Percentiles rank a stretch among this genome's conserved stretches.
phyloP scores from a whole-genome alignment of 768 basidiomycete species.

The Mycena vitilis region DNA sequence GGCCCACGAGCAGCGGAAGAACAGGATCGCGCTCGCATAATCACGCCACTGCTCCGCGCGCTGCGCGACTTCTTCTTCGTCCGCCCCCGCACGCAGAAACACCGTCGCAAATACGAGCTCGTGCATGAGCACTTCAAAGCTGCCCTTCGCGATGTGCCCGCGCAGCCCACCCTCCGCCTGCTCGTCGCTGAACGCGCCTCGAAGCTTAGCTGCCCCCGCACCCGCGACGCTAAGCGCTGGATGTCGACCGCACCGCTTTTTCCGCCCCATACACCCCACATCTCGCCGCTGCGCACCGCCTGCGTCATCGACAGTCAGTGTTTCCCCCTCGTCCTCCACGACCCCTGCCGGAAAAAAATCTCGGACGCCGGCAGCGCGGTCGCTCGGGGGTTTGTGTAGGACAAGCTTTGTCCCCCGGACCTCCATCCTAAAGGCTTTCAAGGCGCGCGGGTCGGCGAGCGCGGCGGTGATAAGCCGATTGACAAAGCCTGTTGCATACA shows the following conservation, averaged over 20 bases:
- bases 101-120: conserved; percentile 85
- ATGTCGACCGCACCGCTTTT: conserved; percentile 66
- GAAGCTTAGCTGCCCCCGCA: conserved; percentile 11
- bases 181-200: conserved; percentile 11
- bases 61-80: conserved; percentile 31
- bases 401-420: conserved; percentile 87
- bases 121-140: conserved; percentile 83
- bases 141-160: conserved; percentile 68
- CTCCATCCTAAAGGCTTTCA: conserved; percentile 90
- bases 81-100: conserved; percentile 51
- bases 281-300: conserved; percentile 54
- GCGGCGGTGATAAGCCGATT: conserved; percentile 69
- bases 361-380: conserved; percentile 71
- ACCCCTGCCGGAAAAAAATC: conserved; percentile 74
- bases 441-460: conserved; percentile 66
- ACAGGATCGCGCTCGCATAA: conserved; percentile 70
- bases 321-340: conserved; percentile 59
- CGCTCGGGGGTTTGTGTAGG: conserved; percentile 87
- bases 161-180: background rate
- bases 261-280: conserved; percentile 37
- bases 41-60: conserved; percentile 62
- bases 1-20: conserved; percentile 71
- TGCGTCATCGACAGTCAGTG: conserved; percentile 70
- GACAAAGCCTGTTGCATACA: conserved; percentile 80
- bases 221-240: conserved; percentile 47